Evolutionary conservation across 2,329 filamentous ascomycete species (phyloP), one percentile per base, ranked within the genome.

Genomic region (Claviceps maximensis): DNA sequence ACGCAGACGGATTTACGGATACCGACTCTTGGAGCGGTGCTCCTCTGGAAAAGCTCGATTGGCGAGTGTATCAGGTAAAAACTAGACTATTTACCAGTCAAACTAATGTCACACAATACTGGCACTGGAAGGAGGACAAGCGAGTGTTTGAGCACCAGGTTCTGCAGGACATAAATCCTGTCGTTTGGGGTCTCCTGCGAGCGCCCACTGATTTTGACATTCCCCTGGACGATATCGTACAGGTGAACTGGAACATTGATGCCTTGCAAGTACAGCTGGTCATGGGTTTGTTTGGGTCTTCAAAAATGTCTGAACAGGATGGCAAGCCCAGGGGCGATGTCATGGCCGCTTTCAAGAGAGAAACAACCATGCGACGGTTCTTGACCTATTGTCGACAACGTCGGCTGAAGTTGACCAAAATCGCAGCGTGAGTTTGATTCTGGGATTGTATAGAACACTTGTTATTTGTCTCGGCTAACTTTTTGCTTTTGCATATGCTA

Each of bases 101-200:
- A 51, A 63, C 67, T 2, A 59, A 67, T 13, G 72, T 76, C 5
- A 78, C 74, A 13, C 77, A 80, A 60, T 80, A 79, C 63, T 78
- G 75, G 75, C 75, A 75, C 49, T 80, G 73, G 72, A 58, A 73
- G 3, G 65, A 65, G 9, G 61, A 69, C 31, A 59, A 61, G 7
- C 66, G 60, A 19, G 58, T 67, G 15, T 75, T 80, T 51, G 74
- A 79, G 65, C 77, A 80, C 57, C 77, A 79, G 58, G 72, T 79
- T 1, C 67, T 80, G 4, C 71, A 70, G 46, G 69, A 74, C 17
- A 66, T 69, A 3, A 53, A 66, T 19, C 71, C 72, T 15, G 67
- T 69, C 2, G 62, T 61, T 1, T 80, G 77, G 77, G 74, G 70
- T 6, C 64, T 73, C 12, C 77, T 77, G 58, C 69, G 71, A 55